Evolutionary conservation across 306 rosid genomes (phyloP), one percentile per base, ranked within the genome.

Genomic region (Castanospermum australe): DNA sequence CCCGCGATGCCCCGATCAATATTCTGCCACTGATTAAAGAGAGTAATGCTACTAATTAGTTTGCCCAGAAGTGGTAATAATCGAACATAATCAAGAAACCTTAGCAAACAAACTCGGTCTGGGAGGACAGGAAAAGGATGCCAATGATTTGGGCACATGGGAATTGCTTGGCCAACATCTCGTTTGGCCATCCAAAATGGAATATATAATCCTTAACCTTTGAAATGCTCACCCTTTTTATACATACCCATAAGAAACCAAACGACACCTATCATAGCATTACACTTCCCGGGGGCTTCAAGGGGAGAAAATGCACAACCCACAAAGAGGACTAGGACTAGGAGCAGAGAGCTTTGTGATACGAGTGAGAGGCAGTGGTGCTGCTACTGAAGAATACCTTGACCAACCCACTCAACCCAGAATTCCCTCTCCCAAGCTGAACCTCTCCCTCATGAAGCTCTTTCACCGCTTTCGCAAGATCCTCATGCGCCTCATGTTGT

Each of bases 91-190:
- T 76, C 32, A 61, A 68, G 79, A 76, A 33, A 57, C 10, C 41
- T 18, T 39, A 75, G 45, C 17, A 48, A 24, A 42, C 33, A 76
- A 63, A 71, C 3, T 5, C 5, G 6, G 48, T 32, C 44, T 12
- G 72, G 33, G 80, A 81, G 66, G 89, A 87, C 90, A 90, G 65
- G 86, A 24, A 87, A 85, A 81, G 85, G 72, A 79, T 75, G 67
- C 84, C 84, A 91, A 93, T 90, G 87, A 93, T 90, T 89, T 88
- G 80, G 42, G 82, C 94, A 90, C 96, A 86, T 93, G 97, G 83
- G 17, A 54, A 25, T 54, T 41, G 77, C 68, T 79, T 56, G 74
- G 67, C 77, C 78, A 80, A 65, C 72, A 82, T 71, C 81, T 18
- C 32, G 44, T 77, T 61, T 56, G 45, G 67, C 45, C 50, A 51